Conservation (phyloP, 2,329 filamentous ascomycete genomes). For the Ceratocystis lukuohia region DNA sequence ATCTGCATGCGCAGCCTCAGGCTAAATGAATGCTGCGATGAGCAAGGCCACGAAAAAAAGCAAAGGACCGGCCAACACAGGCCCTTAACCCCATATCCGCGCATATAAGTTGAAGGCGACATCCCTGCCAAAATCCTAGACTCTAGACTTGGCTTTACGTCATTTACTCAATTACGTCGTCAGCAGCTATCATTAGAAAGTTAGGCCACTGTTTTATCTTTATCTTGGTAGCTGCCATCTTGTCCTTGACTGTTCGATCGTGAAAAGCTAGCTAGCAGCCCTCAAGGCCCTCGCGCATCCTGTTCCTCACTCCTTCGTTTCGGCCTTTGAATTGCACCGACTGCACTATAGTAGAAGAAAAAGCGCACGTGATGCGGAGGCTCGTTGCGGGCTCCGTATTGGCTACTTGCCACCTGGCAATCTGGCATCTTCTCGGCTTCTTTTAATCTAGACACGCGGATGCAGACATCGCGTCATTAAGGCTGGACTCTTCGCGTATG, state of each 20-base stretch:
- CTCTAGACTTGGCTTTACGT: not conserved
- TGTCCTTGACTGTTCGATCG: not conserved
- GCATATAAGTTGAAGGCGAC: not conserved
- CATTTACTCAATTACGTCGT: not conserved
- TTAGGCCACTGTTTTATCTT: not conserved
- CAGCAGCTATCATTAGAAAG: not conserved
- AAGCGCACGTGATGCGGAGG: not conserved
- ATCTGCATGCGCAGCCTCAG: not conserved
- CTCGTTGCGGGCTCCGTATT: not conserved
- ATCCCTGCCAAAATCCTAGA: constrained; percentile 3
- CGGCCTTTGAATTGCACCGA: not conserved
- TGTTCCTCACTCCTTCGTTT: not conserved
- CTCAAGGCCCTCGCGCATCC: not conserved
- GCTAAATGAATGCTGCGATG: not conserved
- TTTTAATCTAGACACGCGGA: not conserved
- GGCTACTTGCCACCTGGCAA: not conserved
- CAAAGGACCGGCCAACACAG: not conserved
- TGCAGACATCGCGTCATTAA: not conserved
- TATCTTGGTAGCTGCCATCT: not conserved
- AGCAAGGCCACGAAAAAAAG: not conserved
- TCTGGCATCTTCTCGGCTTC: not conserved
- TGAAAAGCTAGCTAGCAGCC: not conserved
- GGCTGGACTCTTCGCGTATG: not conserved
- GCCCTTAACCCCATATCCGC: not conserved
- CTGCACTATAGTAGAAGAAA: not conserved